Percentiles rank a stretch among this genome's conserved stretches.
phyloP scores from a whole-genome alignment of 176 grass and related monocot genomes.

The Puya raimondii region DNA sequence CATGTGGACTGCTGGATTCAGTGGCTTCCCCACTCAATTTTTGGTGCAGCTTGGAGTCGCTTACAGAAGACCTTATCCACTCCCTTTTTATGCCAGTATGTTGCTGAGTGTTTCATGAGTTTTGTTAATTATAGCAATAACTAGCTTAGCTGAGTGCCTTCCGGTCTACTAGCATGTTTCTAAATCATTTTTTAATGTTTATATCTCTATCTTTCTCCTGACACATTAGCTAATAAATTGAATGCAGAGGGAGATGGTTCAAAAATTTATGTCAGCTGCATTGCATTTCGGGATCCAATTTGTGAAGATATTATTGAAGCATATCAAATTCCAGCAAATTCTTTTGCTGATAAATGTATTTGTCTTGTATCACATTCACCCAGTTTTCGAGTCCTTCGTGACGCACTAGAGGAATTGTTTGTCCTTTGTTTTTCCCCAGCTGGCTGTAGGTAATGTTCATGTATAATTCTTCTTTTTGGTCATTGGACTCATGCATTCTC shows the following conservation, averaged over 20 bases:
- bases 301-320: conserved; percentile 89
- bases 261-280: conserved; percentile 97
- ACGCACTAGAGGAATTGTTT: conserved; percentile 90
- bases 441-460: conserved; percentile 70
- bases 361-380: conserved; percentile 96
- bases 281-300: conserved; percentile 85
- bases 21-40: too few relatives aligned
- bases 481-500: conserved; percentile 2
- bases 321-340: conserved; percentile 76
- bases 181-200: too few relatives aligned
- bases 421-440: conserved; percentile 88
- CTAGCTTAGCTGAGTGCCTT: too few relatives aligned
- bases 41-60: too few relatives aligned
- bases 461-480: conserved; percentile 2
- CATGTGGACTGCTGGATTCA: too few relatives aligned
- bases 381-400: conserved; percentile 82
- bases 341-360: conserved; percentile 97
- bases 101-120: too few relatives aligned
- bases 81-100: too few relatives aligned
- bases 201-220: too few relatives aligned
- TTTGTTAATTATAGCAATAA: too few relatives aligned
- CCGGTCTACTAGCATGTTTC: too few relatives aligned
- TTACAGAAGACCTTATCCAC: too few relatives aligned
- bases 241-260: conserved; percentile 95
- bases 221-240: conserved; percentile 10